A percentile compares a stretch with the other conserved stretches of the same genome.
Conservation (phyloP, 2,329 filamentous ascomycete species). For the Neonectria hederae region DNA sequence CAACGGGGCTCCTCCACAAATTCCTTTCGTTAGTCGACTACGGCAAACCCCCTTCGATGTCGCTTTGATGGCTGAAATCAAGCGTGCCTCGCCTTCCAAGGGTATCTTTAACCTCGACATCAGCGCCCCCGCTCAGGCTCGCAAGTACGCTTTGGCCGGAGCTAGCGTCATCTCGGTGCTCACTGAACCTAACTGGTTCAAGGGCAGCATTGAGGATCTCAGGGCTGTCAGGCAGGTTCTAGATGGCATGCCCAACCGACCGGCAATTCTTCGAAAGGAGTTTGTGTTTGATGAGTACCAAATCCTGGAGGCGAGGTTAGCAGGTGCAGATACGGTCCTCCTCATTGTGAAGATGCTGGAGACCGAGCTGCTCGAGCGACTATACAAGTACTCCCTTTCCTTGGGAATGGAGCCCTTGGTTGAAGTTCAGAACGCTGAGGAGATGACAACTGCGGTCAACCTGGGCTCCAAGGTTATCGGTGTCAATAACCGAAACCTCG, state of each 20-base stretch:
- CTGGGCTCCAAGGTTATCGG: conserved; percentile 92
- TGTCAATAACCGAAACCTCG: conserved; percentile 96
- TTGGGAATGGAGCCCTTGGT: conserved; percentile 98
- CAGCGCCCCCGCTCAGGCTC: conserved; percentile 88
- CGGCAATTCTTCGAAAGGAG: conserved; percentile 92
- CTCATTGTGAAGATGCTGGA: conserved; percentile 99
- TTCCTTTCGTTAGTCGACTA: conserved; percentile 82
- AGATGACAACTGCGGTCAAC: conserved; percentile 88
- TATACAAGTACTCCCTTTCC: conserved; percentile 89
- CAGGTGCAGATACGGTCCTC: conserved; percentile 92
- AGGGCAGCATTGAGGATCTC: conserved; percentile 94
- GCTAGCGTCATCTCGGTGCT: conserved; percentile 98
- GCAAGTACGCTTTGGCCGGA: conserved; percentile 90
- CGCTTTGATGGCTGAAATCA: conserved; percentile 97
- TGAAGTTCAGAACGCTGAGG: conserved; percentile 92
- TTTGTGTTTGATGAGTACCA: conserved; percentile 99
- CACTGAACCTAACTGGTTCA: conserved; percentile 99
- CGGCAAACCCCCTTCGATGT: conserved; percentile 85
- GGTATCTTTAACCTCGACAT: conserved; percentile 89
- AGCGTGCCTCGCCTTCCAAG: conserved; percentile 95
- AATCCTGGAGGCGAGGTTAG: conserved; percentile 91
- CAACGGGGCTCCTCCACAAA: conserved; percentile 82
- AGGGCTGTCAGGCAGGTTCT: conserved; percentile 86
- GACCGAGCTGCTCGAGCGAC: conserved; percentile 72
- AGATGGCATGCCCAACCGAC: conserved; percentile 90